Evolutionary conservation across 192 early-diverging fungal species (phyloP).

Genomic region (Linnemannia schmuckeri): DNA sequence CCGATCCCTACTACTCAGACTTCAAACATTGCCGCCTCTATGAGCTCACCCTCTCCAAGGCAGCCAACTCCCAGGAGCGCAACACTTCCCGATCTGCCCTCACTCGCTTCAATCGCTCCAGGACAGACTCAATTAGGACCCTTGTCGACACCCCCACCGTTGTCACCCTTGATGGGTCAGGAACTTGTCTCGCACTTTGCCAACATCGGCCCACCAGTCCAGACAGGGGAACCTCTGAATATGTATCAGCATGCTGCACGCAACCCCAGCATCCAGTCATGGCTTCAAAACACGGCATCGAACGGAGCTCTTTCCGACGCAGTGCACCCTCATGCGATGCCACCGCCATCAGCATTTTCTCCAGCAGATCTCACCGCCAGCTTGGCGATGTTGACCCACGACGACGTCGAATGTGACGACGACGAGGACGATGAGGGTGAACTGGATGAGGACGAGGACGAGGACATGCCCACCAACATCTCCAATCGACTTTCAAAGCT

Average conservation of each 20-base stretch:
- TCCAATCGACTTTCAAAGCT: constrained; percentile 41
- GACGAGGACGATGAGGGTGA: constrained; percentile 39
- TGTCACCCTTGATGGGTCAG: constrained; percentile 37
- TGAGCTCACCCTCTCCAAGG: constrained; percentile 1
- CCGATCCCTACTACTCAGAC: constrained; percentile 30
- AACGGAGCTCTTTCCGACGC: background rate
- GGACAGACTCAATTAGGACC: constrained; percentile 13
- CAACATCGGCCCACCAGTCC: background rate
- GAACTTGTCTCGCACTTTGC: constrained; percentile 19
- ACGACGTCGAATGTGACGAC: background rate
- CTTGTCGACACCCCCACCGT: constrained; percentile 39
- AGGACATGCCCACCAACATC: constrained; percentile 29
- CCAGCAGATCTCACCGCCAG: constrained; percentile 13
- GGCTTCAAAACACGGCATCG: constrained; percentile 16
- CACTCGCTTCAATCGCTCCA: constrained; percentile 10
- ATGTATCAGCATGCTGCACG: background rate
- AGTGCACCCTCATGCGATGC: background rate
- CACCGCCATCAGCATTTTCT: constrained; percentile 14
- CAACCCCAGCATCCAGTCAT: constrained; percentile 20
- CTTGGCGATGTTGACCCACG: constrained; percentile 3
- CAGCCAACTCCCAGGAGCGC: background rate
- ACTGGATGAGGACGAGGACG: constrained; percentile 39
- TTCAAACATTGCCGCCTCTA: background rate
- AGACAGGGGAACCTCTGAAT: background rate
- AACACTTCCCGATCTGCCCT: constrained; percentile 22